A percentile compares a stretch with the other conserved stretches of the same genome.
Evolutionary conservation across 768 basidiomycete genomes (phyloP).

Genomic region (Panaeolus cyanescens): DNA sequence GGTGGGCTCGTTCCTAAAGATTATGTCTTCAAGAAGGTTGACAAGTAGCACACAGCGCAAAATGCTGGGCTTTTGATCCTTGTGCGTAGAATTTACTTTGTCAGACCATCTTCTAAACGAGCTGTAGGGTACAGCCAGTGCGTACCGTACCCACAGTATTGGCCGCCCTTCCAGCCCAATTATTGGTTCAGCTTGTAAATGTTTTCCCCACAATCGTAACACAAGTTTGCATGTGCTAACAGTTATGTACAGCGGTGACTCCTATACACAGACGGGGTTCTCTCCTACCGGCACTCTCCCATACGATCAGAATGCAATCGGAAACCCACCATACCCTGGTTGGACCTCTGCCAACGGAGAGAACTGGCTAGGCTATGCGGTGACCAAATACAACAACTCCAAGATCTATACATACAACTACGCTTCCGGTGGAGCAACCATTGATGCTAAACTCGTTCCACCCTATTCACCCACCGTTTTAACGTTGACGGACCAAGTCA

Average conservation of each 20-base stretch:
- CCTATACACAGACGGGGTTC: conserved; percentile 62
- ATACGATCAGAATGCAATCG: conserved; percentile 46
- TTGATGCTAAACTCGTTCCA: conserved; percentile 55
- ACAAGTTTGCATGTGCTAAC: no score
- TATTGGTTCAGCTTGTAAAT: conserved; percentile 65
- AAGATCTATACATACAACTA: conserved; percentile 62
- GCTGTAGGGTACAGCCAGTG: not conserved
- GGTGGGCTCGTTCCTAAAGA: not conserved
- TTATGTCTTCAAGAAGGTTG: not conserved
- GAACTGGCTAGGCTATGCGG: conserved; percentile 62
- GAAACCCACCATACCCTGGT: conserved; percentile 59
- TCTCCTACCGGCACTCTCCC: conserved; percentile 38
- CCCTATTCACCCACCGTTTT: conserved; percentile 54
- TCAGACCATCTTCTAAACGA: no score
- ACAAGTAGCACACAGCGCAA: not conserved
- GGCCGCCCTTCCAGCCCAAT: not conserved
- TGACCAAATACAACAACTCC: conserved; percentile 53
- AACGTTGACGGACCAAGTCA: conserved; percentile 62
- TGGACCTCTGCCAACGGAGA: conserved; percentile 49
- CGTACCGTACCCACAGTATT: not conserved
- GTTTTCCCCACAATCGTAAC: no score
- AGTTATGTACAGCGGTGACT: conserved; percentile 56
- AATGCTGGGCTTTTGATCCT: not conserved
- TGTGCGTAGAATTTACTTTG: no score
- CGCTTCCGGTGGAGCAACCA: conserved; percentile 68